phyloP scores from a whole-genome alignment of 1,284 basidiomycete genomes.

The Melanopsichium pennsylvanicum region DNA sequence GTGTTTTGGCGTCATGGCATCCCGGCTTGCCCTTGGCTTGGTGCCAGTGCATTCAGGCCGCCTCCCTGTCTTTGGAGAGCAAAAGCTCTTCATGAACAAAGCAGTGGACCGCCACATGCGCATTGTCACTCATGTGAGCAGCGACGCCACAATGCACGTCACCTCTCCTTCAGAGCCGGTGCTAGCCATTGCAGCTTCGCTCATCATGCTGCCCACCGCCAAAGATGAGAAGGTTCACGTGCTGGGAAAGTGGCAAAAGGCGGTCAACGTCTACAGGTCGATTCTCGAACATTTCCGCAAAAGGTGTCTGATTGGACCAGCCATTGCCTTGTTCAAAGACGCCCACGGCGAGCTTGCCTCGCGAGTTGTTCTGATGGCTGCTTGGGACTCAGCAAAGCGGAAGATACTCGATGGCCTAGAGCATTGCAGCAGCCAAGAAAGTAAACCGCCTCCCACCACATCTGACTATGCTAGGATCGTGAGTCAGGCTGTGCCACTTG shows the following conservation, averaged over 20 bases:
- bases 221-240: neutral
- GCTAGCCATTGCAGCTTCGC: constrained; percentile 9
- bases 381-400: constrained; percentile 20
- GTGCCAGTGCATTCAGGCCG: neutral
- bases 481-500: neutral
- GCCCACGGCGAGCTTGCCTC: constrained; percentile 6
- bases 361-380: constrained; percentile 6
- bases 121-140: neutral
- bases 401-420: neutral
- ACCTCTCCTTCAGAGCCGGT: constrained; percentile 2
- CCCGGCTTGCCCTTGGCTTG: constrained; percentile 1
- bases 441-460: too few species aligned
- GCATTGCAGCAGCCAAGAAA: too few species aligned
- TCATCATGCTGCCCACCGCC: constrained; percentile 10
- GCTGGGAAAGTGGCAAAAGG: neutral
- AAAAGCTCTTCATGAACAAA: neutral
- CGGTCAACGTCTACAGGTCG: neutral
- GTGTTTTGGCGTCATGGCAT: constrained; percentile 8
- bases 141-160: neutral
- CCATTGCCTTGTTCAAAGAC: neutral
- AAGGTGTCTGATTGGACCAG: neutral
- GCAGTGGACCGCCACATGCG: constrained; percentile 8
- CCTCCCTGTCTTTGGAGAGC: neutral
- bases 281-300: constrained; percentile 1
- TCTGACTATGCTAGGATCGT: neutral